phyloP scores from a whole-genome alignment of 169 alveolate species.

The Cryptosporidium muris region DNA sequence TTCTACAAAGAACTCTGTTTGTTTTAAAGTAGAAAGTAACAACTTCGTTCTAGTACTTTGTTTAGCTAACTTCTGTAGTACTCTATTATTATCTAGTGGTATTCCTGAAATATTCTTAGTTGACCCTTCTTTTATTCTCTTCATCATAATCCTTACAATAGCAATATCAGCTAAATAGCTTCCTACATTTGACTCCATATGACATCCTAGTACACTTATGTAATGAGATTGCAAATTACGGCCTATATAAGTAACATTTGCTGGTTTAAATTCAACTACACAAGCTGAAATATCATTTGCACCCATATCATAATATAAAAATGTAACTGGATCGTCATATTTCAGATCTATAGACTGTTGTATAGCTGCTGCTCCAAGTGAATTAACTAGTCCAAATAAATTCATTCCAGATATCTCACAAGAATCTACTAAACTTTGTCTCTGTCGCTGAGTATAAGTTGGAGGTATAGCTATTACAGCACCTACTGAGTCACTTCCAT shows the following conservation, averaged over 20 bases:
- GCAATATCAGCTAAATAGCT: constrained; percentile 61
- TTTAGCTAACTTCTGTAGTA: constrained; percentile 44
- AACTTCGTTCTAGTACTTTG: constrained; percentile 62
- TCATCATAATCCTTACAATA: constrained; percentile 6
- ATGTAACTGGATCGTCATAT: constrained; percentile 50
- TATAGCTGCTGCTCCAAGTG: constrained; percentile 78
- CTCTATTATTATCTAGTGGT: constrained; percentile 47
- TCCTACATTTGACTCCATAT: constrained; percentile 36
- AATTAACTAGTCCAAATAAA: constrained; percentile 74
- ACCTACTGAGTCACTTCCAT: constrained; percentile 77
- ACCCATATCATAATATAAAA: constrained; percentile 63
- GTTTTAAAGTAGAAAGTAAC: constrained; percentile 55
- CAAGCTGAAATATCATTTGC: constrained; percentile 51
- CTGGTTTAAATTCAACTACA: constrained; percentile 51
- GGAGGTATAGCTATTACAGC: constrained; percentile 78
- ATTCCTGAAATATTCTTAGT: constrained; percentile 31
- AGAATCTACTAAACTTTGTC: constrained; percentile 73
- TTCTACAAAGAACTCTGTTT: constrained; percentile 61
- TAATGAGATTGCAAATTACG: constrained; percentile 31
- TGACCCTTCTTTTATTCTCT: constrained; percentile 24
- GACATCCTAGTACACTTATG: constrained; percentile 51
- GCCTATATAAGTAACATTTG: constrained; percentile 53
- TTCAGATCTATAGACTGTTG: constrained; percentile 75
- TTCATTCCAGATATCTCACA: constrained; percentile 77
- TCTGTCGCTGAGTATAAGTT: constrained; percentile 69